Conservation (phyloP, 2,329 filamentous ascomycete genomes). For the Monascus ruber region DNA sequence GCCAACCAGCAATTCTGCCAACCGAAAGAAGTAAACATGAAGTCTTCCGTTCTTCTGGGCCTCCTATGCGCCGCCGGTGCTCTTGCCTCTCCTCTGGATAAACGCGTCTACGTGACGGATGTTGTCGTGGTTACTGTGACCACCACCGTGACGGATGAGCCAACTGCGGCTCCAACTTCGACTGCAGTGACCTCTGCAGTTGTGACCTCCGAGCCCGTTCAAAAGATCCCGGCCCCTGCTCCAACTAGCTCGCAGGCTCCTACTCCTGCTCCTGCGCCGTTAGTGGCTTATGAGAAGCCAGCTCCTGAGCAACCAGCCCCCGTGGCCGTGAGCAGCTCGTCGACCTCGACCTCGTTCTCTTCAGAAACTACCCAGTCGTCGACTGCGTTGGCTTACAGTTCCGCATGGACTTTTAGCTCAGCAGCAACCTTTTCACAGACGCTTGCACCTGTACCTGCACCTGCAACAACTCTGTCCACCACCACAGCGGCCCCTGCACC, state of each 20-base stretch:
- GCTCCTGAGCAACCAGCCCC: too few relatives aligned
- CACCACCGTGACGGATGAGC: slow-evolving; percentile 18
- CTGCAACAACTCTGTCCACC: slow-evolving; percentile 11
- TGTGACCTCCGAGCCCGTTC: too few relatives aligned
- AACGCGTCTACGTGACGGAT: slow-evolving; percentile 25
- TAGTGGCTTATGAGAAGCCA: too few relatives aligned
- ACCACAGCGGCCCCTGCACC: slow-evolving; percentile 33
- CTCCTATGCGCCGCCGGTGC: slow-evolving; percentile 26
- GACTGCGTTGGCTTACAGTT: too few relatives aligned
- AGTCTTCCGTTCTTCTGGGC: slow-evolving; percentile 22
- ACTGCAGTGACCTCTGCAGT: neutral
- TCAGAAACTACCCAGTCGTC: slow-evolving; percentile 3
- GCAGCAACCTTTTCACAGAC: too few relatives aligned
- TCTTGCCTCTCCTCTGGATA: slow-evolving; percentile 21
- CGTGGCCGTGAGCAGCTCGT: slow-evolving; percentile 1
- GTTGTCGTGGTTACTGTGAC: slow-evolving; percentile 27
- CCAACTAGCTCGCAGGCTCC: neutral
- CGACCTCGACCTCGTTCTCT: slow-evolving; percentile 8
- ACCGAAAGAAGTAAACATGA: slow-evolving; percentile 16
- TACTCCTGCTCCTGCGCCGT: neutral
- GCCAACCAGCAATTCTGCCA: slow-evolving; percentile 3
- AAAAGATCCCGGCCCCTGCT: too few relatives aligned
- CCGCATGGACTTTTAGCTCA: too few relatives aligned
- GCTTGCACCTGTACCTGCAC: too few relatives aligned
- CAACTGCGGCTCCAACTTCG: slow-evolving; percentile 3